Evolutionary conservation across 768 basidiomycete genomes (phyloP).

Genomic region (Termitomyces sp.): DNA sequence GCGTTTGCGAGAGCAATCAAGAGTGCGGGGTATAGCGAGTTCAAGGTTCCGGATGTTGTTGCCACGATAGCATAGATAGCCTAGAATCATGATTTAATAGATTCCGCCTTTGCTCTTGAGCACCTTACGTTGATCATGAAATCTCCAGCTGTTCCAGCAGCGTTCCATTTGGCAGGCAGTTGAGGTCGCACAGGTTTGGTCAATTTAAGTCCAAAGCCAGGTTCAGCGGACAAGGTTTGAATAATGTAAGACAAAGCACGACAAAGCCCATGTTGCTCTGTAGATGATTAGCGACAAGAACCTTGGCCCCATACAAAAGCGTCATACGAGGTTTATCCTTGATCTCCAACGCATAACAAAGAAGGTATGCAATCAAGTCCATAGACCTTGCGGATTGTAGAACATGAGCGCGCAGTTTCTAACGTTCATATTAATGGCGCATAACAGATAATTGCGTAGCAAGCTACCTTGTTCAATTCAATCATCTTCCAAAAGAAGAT

Average conservation of each 20-base stretch:
- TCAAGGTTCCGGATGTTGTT: constrained; percentile 76
- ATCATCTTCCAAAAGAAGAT: constrained; percentile 88
- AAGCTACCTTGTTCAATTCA: constrained; percentile 81
- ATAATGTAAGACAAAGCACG: constrained; percentile 88
- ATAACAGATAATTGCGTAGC: not conserved
- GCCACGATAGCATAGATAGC: constrained; percentile 88
- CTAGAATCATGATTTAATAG: constrained; percentile 30
- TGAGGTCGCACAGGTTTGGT: constrained; percentile 57
- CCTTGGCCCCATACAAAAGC: not conserved
- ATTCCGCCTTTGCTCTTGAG: not conserved
- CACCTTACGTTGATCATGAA: constrained; percentile 78
- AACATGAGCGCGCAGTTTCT: constrained; percentile 88
- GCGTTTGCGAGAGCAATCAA: constrained; percentile 87
- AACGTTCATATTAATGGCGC: constrained; percentile 3
- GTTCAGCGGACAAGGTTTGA: constrained; percentile 86
- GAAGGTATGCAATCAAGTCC: constrained; percentile 72
- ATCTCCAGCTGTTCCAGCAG: constrained; percentile 71
- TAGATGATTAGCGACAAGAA: not conserved
- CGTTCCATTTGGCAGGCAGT: constrained; percentile 73
- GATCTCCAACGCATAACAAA: constrained; percentile 80
- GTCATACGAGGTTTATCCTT: constrained; percentile 88
- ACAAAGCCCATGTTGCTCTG: constrained; percentile 89
- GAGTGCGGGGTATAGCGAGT: constrained; percentile 86
- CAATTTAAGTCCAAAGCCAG: constrained; percentile 67
- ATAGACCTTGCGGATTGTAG: constrained; percentile 76